Conservation (phyloP, 192 early-diverging fungal genomes). For the Rhizoclosmatium sp. region DNA sequence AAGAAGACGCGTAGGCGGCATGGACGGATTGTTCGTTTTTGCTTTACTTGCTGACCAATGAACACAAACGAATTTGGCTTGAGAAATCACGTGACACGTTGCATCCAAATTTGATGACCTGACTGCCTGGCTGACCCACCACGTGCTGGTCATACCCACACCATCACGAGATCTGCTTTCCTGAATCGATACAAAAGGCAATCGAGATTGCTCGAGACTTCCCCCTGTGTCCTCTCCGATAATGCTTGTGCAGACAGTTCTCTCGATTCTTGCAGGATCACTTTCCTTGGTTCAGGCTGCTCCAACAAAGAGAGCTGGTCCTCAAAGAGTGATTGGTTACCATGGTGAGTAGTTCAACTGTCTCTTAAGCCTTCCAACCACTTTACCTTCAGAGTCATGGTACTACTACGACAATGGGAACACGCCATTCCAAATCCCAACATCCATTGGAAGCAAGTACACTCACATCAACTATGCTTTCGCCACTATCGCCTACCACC, state of each 20-base stretch:
- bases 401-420: conserved; percentile 28
- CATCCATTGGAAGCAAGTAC: conserved; percentile 51
- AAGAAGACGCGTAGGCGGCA: too few species aligned
- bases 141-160: too few species aligned
- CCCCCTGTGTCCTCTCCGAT: background rate
- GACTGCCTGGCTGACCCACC: too few species aligned
- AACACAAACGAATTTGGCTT: too few species aligned
- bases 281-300: background rate
- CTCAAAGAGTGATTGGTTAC: conserved; percentile 14
- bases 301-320: background rate
- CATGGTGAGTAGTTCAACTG: background rate
- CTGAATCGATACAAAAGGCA: too few species aligned
- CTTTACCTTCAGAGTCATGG: conserved; percentile 7
- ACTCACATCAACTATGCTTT: conserved; percentile 78
- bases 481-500: conserved; percentile 54
- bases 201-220: too few species aligned
- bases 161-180: too few species aligned
- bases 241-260: background rate
- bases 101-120: too few species aligned
- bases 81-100: too few species aligned
- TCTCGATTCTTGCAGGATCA: background rate
- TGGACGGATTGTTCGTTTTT: too few species aligned
- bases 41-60: too few species aligned
- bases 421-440: background rate
- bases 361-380: background rate